Evolutionary conservation across 768 basidiomycete genomes (phyloP).

Genomic region (Russula sp.): DNA sequence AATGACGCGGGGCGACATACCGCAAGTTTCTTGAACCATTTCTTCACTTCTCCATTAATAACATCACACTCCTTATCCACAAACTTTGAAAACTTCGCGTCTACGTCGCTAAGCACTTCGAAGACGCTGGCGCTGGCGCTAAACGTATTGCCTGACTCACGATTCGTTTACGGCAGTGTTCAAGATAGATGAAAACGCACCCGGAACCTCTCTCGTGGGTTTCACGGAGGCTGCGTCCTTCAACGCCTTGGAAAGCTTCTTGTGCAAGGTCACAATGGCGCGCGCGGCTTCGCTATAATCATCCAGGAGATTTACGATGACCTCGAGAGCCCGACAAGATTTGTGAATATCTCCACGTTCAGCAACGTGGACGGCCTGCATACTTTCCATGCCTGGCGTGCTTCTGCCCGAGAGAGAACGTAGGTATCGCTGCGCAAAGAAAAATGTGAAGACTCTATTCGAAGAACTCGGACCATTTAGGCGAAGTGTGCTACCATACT

Average conservation of each 20-base stretch:
- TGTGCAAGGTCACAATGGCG: slow-evolving; percentile 57
- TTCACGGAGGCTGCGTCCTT: slow-evolving; percentile 57
- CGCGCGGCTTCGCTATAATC: slow-evolving; percentile 70
- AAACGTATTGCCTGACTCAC: slow-evolving; percentile 55
- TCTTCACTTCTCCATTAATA: slow-evolving; percentile 64
- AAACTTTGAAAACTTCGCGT: slow-evolving; percentile 66
- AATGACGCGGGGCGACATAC: slow-evolving; percentile 36
- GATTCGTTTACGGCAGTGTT: slow-evolving; percentile 3
- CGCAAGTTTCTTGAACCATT: slow-evolving; percentile 80
- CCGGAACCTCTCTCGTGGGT: slow-evolving; percentile 52
- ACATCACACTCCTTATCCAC: slow-evolving; percentile 65
- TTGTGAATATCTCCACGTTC: slow-evolving; percentile 74
- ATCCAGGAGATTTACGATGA: slow-evolving; percentile 54
- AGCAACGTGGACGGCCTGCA: slow-evolving; percentile 30
- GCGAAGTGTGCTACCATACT: background rate
- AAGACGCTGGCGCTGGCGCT: slow-evolving; percentile 56
- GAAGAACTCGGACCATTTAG: background rate
- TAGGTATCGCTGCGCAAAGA: background rate
- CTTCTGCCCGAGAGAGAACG: background rate
- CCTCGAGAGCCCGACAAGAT: slow-evolving; percentile 69
- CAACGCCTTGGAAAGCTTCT: slow-evolving; percentile 66
- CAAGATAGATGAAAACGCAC: slow-evolving; percentile 34
- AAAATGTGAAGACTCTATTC: too few relatives aligned
- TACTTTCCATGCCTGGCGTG: slow-evolving; percentile 12
- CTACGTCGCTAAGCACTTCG: slow-evolving; percentile 62